phyloP scores from a whole-genome alignment of 768 basidiomycete species.

The Mycena rebaudengoi region DNA sequence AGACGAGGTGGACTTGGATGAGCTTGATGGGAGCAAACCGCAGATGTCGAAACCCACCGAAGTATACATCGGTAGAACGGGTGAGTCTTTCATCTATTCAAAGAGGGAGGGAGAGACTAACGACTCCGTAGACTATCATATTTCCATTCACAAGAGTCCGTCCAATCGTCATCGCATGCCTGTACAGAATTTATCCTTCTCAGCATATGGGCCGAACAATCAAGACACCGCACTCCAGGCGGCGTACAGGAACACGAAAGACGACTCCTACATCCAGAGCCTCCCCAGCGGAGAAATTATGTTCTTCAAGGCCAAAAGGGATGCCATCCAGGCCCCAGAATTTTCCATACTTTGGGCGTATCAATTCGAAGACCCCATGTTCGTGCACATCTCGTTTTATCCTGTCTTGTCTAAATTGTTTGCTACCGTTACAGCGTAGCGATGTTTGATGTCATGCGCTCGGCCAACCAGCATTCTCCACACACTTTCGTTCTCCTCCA shows the following conservation, averaged over 20 bases:
- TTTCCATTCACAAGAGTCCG: constrained; percentile 79
- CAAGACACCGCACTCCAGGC: constrained; percentile 79
- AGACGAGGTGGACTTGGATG: constrained; percentile 62
- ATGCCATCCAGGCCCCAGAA: constrained; percentile 23
- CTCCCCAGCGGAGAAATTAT: constrained; percentile 82
- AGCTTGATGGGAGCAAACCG: constrained; percentile 61
- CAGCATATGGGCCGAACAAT: constrained; percentile 92
- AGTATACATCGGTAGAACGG: constrained; percentile 61
- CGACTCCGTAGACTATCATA: constrained; percentile 77
- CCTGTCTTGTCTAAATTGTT: background rate
- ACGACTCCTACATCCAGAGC: constrained; percentile 83
- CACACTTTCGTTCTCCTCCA: constrained; percentile 86
- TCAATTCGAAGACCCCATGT: constrained; percentile 75
- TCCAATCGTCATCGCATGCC: constrained; percentile 44
- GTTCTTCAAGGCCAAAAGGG: constrained; percentile 73
- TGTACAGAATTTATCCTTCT: constrained; percentile 88
- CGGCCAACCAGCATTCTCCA: constrained; percentile 31
- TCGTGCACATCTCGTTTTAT: constrained; percentile 34
- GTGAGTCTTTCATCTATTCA: constrained; percentile 37
- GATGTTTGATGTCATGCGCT: constrained; percentile 77
- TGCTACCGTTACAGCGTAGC: constrained; percentile 65
- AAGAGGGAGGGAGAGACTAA: background rate
- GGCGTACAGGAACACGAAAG: constrained; percentile 78
- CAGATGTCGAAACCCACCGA: constrained; percentile 49
- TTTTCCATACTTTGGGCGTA: constrained; percentile 63